Evolutionary conservation across 1,139 yeast genomes (phyloP).

Genomic region (Nadsonia starkeyi-henricii): DNA sequence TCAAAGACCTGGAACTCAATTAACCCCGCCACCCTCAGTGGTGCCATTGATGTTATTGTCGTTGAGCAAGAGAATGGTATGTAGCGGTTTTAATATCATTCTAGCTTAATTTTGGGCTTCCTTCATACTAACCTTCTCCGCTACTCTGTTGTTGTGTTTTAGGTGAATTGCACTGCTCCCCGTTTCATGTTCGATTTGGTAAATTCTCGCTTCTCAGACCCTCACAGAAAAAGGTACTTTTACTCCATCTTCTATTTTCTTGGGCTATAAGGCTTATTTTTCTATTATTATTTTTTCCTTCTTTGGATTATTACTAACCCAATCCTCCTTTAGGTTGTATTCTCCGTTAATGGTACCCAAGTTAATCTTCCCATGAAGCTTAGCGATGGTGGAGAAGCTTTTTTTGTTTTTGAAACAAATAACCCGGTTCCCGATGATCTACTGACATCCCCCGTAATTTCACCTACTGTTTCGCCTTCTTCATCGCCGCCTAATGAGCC

Average conservation of each 20-base stretch:
- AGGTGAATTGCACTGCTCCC: constrained; percentile 76
- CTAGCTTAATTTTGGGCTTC: too few relatives aligned
- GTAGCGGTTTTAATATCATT: constrained; percentile 9
- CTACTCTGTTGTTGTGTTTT: too few relatives aligned
- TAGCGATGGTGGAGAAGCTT: constrained; percentile 97
- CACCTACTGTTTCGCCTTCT: constrained; percentile 55
- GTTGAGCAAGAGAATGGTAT: constrained; percentile 74
- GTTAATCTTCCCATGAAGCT: constrained; percentile 88
- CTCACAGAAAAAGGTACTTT: constrained; percentile 65
- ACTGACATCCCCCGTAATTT: constrained; percentile 82
- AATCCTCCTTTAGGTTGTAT: constrained; percentile 37
- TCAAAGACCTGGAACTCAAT: constrained; percentile 95
- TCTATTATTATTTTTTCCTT: neutral
- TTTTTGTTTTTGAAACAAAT: constrained; percentile 83
- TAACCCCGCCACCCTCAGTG: constrained; percentile 90
- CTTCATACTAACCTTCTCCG: too few relatives aligned
- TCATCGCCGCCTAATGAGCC: constrained; percentile 26
- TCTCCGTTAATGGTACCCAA: constrained; percentile 67
- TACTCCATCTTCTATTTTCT: neutral
- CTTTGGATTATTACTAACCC: neutral
- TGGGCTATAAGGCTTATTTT: too few relatives aligned
- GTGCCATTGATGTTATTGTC: constrained; percentile 94
- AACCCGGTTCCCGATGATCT: constrained; percentile 60
- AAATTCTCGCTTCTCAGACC: constrained; percentile 86
- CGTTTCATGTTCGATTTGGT: constrained; percentile 94